Conservation (phyloP, 83 land plant species). For the Picea abies region DNA sequence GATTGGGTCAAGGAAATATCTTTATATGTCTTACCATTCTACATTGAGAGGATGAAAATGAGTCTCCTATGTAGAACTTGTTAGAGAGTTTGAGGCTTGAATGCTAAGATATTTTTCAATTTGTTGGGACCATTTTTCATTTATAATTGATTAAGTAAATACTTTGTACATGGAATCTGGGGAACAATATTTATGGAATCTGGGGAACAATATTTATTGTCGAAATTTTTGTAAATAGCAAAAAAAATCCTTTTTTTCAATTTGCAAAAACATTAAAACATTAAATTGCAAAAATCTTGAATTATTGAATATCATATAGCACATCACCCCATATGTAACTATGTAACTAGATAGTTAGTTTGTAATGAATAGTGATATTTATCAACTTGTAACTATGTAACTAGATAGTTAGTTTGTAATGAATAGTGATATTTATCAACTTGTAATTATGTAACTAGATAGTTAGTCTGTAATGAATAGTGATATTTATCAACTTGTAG, state of each 20-base stretch:
- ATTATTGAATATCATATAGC: not conserved
- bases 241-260: not conserved
- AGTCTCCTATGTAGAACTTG: conserved; percentile 5
- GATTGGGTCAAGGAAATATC: not conserved
- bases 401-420: no score
- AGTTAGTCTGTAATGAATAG: no score
- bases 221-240: not conserved
- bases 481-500: no score
- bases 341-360: not conserved
- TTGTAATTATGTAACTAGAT: no score
- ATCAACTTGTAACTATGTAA: not conserved
- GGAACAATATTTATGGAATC: no score
- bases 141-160: conserved; percentile 26
- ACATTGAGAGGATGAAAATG: conserved; percentile 12
- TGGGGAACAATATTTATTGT: no score
- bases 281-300: not conserved
- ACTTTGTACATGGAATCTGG: no score
- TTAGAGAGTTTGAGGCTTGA: conserved; percentile 41
- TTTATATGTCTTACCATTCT: not conserved
- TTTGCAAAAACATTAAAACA: not conserved
- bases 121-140: conserved; percentile 34
- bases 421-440: no score
- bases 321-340: no score
- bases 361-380: not conserved
- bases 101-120: conserved; percentile 41